Percentiles rank a stretch among this genome's conserved stretches.
phyloP scores from a whole-genome alignment of 2,329 filamentous ascomycete genomes.

The Cyphellophora europaea region DNA sequence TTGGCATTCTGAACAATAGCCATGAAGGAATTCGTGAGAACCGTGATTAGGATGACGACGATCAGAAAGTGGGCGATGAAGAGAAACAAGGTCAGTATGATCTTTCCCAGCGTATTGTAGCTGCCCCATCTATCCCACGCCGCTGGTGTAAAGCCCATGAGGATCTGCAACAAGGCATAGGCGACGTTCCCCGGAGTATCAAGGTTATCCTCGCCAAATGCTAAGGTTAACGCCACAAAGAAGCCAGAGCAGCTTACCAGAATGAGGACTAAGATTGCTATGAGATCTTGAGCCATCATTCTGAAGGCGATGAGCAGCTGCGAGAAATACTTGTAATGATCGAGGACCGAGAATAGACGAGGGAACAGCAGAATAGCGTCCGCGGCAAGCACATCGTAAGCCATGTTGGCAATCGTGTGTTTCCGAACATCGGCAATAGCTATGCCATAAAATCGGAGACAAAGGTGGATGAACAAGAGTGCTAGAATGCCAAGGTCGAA shows the following conservation, averaged over 20 bases:
- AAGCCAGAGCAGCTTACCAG: constrained; percentile 87
- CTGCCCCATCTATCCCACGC: constrained; percentile 83
- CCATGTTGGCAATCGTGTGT: constrained; percentile 67
- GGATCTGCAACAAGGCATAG: constrained; percentile 83
- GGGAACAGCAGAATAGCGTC: constrained; percentile 86
- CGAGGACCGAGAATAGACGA: constrained; percentile 82
- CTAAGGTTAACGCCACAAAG: constrained; percentile 86
- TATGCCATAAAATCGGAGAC: constrained; percentile 78
- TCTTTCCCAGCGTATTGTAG: constrained; percentile 71
- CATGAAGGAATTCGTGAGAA: constrained; percentile 96
- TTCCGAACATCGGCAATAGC: constrained; percentile 64
- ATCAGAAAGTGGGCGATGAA: constrained; percentile 94
- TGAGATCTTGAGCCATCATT: constrained; percentile 83
- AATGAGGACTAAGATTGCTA: constrained; percentile 75
- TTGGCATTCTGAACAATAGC: constrained; percentile 86
- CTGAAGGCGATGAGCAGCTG: constrained; percentile 89
- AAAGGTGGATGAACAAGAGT: constrained; percentile 80
- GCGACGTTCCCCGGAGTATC: constrained; percentile 66
- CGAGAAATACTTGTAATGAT: constrained; percentile 94
- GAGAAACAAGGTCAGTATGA: constrained; percentile 69
- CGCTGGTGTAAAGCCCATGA: constrained; percentile 93
- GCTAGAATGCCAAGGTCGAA: constrained; percentile 87
- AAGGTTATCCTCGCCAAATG: constrained; percentile 56
- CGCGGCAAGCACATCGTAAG: constrained; percentile 87
- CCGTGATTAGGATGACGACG: constrained; percentile 87